phyloP scores from a whole-genome alignment of 2,329 filamentous ascomycete genomes.

The Exophiala bonariae region DNA sequence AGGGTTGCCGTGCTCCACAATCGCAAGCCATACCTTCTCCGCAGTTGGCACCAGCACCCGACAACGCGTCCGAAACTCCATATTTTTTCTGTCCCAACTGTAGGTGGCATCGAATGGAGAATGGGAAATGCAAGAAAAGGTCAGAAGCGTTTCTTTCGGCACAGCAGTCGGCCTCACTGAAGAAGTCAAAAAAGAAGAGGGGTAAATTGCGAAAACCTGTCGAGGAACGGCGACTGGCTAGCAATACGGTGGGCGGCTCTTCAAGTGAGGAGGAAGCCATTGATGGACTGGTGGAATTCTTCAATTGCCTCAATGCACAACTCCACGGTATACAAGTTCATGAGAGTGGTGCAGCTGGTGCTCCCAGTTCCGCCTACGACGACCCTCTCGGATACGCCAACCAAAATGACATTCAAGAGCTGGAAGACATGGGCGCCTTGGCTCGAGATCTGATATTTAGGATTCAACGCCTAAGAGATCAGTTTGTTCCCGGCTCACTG shows the following conservation, averaged over 20 bases:
- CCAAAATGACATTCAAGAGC: conserved; percentile 22
- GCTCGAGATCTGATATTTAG: conserved; percentile 25
- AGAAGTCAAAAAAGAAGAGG: conserved; percentile 23
- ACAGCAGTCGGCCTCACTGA: conserved; percentile 6
- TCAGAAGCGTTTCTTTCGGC: conserved; percentile 22
- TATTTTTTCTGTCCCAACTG: conserved; percentile 30
- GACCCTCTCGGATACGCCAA: neutral
- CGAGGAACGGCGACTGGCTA: conserved; percentile 18
- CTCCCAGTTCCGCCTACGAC: neutral
- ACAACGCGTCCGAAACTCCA: conserved; percentile 7
- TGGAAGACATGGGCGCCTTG: conserved; percentile 26
- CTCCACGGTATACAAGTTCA: conserved; percentile 5
- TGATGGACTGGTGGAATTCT: conserved; percentile 26
- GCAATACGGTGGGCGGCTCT: neutral
- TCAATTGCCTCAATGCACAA: conserved; percentile 17
- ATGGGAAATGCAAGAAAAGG: conserved; percentile 26
- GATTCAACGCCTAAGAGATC: conserved; percentile 26
- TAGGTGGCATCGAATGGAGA: conserved; percentile 26
- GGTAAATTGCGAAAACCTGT: conserved; percentile 24
- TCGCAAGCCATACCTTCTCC: conserved; percentile 11
- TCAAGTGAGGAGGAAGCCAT: conserved; percentile 16
- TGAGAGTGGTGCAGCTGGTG: conserved; percentile 3
- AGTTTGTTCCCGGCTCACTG: conserved; percentile 24
- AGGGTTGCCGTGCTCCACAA: conserved; percentile 19
- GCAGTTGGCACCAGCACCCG: conserved; percentile 4